These are phyloP conservation scores for Dioszegia aurantiaca DNA, from an alignment of 768 basidiomycete species.

Conservation along the genomic window DNA sequence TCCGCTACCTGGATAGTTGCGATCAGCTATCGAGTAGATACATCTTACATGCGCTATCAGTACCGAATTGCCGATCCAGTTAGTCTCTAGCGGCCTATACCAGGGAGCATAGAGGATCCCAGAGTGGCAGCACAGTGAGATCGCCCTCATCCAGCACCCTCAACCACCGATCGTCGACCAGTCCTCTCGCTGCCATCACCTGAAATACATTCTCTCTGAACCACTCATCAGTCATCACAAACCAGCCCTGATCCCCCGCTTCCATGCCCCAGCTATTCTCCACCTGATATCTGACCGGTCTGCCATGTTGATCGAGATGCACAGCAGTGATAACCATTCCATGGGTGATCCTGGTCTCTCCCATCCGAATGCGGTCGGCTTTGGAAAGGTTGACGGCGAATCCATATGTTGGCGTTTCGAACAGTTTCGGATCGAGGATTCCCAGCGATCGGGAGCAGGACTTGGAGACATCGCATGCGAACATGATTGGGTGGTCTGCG, in stretches of 20 bases:
- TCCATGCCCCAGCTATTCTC: slow-evolving; percentile 91
- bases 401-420: slow-evolving; percentile 81
- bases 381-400: slow-evolving; percentile 77
- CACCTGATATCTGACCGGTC: slow-evolving; percentile 83
- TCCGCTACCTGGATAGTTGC: no score
- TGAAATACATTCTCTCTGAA: slow-evolving; percentile 92
- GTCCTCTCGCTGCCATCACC: slow-evolving; percentile 71
- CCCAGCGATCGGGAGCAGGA: slow-evolving; percentile 68
- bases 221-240: slow-evolving; percentile 83
- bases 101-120: slow-evolving; percentile 58
- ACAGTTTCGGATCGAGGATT: slow-evolving; percentile 80
- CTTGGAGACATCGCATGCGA: slow-evolving; percentile 92
- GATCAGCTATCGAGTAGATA: no score
- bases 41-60: neutral
- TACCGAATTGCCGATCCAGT: no score
- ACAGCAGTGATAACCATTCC: slow-evolving; percentile 85
- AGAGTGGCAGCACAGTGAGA: slow-evolving; percentile 69
- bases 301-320: slow-evolving; percentile 72
- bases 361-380: slow-evolving; percentile 74
- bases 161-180: slow-evolving; percentile 76
- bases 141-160: slow-evolving; percentile 72
- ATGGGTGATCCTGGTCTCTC: slow-evolving; percentile 83
- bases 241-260: slow-evolving; percentile 77
- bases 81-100: neutral
- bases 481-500: slow-evolving; percentile 84